A percentile compares a stretch with the other conserved stretches of the same genome.
phyloP scores from a whole-genome alignment of 2,329 filamentous ascomycete species.

The Diaporthe longicolla region DNA sequence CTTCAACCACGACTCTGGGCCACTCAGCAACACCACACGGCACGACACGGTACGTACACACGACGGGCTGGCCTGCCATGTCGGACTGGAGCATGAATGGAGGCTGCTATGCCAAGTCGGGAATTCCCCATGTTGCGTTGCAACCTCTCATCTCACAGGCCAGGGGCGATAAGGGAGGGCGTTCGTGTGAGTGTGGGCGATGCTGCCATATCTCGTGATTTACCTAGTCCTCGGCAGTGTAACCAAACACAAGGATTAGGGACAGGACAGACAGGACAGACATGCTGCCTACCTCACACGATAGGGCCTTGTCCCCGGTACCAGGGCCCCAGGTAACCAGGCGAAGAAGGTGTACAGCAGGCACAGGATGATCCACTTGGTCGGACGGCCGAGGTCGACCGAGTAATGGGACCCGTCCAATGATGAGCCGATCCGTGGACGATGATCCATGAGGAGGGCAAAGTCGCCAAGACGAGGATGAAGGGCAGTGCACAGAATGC shows the following conservation, averaged over 20 bases:
- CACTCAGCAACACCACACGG: not conserved
- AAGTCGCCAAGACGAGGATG: no score
- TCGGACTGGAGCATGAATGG: not conserved
- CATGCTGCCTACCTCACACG: not conserved
- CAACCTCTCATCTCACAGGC: constrained; percentile 12
- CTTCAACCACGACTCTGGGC: not conserved
- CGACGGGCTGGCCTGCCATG: not conserved
- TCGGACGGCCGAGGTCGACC: constrained; percentile 23
- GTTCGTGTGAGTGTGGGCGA: not conserved
- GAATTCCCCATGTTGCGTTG: constrained; percentile 10
- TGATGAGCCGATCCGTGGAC: not conserved
- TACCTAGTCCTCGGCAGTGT: constrained; percentile 22
- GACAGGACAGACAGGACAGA: not conserved
- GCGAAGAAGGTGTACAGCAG: not conserved
- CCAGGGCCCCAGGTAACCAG: not conserved
- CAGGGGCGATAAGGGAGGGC: constrained; percentile 19
- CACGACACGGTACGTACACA: not conserved
- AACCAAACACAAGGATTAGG: constrained; percentile 17
- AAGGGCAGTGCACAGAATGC: not conserved
- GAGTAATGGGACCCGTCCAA: constrained; percentile 9
- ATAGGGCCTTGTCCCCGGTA: constrained; percentile 6
- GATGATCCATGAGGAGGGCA: not conserved
- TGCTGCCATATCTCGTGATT: constrained; percentile 31
- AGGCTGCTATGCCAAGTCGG: constrained; percentile 21
- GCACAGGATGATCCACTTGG: constrained; percentile 6